phyloP scores from a whole-genome alignment of 1,139 yeast genomes.

The Spencermartinsiella ligniputridi region DNA sequence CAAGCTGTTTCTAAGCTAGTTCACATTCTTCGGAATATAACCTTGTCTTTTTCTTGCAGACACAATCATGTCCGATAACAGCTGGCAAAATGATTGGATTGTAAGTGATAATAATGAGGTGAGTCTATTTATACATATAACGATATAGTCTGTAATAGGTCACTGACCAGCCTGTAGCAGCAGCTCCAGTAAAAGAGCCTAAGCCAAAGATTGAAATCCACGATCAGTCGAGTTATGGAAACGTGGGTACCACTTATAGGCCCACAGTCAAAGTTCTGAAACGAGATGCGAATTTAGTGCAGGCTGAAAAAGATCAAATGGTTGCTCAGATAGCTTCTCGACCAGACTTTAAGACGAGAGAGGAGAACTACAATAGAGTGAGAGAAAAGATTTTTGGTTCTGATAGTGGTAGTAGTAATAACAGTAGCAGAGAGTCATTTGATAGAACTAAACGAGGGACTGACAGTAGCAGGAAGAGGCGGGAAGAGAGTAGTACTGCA shows the following conservation, averaged over 20 bases:
- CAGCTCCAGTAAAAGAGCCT: too few species aligned
- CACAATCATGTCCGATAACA: constrained; percentile 10
- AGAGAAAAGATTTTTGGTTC: constrained; percentile 17
- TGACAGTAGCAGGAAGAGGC: neutral
- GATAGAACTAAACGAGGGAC: too few species aligned
- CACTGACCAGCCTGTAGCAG: too few species aligned
- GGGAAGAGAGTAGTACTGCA: too few species aligned
- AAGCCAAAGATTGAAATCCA: neutral
- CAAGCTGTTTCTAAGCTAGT: too few species aligned
- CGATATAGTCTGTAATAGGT: too few species aligned
- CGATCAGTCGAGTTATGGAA: neutral
- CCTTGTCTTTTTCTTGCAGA: too few species aligned
- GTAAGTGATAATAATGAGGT: constrained; percentile 1
- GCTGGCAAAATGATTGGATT: constrained; percentile 15
- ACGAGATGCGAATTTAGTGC: constrained; percentile 8
- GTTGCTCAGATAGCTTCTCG: constrained; percentile 2
- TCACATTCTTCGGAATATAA: too few species aligned
- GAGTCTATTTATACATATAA: neutral
- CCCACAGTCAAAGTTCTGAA: constrained; percentile 17
- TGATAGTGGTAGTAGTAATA: neutral
- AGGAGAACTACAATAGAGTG: constrained; percentile 13
- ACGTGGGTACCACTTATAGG: constrained; percentile 5
- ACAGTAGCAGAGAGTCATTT: neutral
- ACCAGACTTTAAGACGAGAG: constrained; percentile 15
- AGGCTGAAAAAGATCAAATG: neutral